These are phyloP conservation scores for Coffea canephora DNA, from an alignment of 257 asterid species.

Conservation along the genomic window DNA sequence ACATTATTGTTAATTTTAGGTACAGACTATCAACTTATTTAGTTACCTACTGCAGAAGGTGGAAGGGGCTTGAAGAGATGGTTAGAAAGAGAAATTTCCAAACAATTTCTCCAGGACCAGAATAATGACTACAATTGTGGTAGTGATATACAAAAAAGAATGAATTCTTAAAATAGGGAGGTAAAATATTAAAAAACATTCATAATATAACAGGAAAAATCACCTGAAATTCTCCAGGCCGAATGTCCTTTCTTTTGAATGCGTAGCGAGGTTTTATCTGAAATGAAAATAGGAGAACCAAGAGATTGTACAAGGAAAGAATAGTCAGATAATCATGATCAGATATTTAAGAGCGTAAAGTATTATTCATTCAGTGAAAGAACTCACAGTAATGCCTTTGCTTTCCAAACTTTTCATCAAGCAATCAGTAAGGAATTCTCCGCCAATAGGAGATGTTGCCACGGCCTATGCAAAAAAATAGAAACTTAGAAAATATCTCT, in stretches of 20 bases:
- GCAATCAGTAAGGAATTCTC: slow-evolving; percentile 88
- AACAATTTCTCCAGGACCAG: too few relatives aligned
- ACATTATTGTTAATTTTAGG: neutral
- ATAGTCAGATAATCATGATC: slow-evolving; percentile 13
- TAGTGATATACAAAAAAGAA: too few relatives aligned
- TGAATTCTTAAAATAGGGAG: too few relatives aligned
- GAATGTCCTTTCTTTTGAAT: slow-evolving; percentile 86
- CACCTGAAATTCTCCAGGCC: slow-evolving; percentile 97
- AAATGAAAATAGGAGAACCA: slow-evolving; percentile 22
- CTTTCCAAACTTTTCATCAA: slow-evolving; percentile 90
- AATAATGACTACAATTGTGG: too few relatives aligned
- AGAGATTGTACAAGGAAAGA: slow-evolving; percentile 12
- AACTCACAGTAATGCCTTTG: slow-evolving; percentile 77
- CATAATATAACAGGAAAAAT: neutral
- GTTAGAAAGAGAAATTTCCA: too few relatives aligned
- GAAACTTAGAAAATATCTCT: slow-evolving; percentile 13
- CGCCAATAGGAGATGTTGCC: slow-evolving; percentile 87
- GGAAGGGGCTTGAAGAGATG: too few relatives aligned
- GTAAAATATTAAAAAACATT: neutral
- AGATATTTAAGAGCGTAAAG: neutral
- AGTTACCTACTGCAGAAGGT: too few relatives aligned
- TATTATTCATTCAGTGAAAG: slow-evolving; percentile 7
- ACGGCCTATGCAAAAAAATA: slow-evolving; percentile 64
- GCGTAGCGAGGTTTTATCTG: slow-evolving; percentile 96
- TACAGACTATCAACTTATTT: neutral